A percentile compares a stretch with the other conserved stretches of the same genome.
Evolutionary conservation across 208 protist species (phyloP).

Genomic region (Acanthamoeba castellanii): DNA sequence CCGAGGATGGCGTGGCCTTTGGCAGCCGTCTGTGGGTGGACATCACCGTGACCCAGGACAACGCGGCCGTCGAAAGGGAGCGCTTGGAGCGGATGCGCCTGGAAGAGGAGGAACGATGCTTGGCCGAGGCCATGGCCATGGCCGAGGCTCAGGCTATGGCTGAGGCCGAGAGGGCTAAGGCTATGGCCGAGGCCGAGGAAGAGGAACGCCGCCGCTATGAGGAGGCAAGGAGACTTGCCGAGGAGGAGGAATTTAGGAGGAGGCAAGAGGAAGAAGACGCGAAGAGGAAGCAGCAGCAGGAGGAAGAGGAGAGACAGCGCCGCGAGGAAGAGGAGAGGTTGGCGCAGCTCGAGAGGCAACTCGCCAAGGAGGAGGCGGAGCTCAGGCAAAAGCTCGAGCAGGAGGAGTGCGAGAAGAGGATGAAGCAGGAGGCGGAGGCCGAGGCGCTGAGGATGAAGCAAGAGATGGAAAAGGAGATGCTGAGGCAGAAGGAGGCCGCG

Average conservation of each 20-base stretch:
- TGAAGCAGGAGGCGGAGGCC: neutral
- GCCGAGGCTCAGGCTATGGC: too few relatives aligned
- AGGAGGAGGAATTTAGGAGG: neutral
- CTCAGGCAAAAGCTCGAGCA: neutral
- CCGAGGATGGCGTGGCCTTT: neutral
- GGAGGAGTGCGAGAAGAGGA: neutral
- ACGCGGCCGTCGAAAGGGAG: neutral
- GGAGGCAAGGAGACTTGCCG: neutral
- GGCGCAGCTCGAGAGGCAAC: neutral
- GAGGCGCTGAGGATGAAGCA: neutral
- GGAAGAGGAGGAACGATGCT: too few relatives aligned
- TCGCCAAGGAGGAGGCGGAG: neutral
- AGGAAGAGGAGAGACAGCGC: neutral
- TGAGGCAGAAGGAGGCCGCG: neutral
- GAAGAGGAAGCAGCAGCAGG: neutral
- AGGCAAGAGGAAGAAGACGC: neutral
- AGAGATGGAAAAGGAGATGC: neutral
- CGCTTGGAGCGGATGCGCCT: too few relatives aligned
- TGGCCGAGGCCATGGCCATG: neutral
- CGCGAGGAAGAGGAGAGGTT: neutral
- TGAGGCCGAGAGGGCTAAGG: neutral
- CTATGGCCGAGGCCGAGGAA: neutral
- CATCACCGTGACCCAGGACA: neutral
- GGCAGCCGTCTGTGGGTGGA: slow-evolving; percentile 1
- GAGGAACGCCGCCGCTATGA: neutral